These are phyloP conservation scores for Gnomoniopsis sp. DNA, from an alignment of 2,329 filamentous ascomycete genomes.

Conservation along the genomic window DNA sequence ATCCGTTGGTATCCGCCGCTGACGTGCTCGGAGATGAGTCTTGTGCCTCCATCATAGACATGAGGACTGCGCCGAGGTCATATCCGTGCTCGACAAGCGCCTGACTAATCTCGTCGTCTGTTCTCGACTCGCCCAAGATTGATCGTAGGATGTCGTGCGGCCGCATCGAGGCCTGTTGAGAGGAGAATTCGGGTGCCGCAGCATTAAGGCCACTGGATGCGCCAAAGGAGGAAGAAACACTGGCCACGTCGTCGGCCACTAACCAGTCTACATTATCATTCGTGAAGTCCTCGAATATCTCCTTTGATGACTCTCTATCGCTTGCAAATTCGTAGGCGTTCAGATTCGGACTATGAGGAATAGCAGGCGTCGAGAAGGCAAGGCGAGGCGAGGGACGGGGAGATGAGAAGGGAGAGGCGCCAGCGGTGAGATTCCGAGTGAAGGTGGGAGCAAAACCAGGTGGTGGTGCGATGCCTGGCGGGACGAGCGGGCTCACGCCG, in stretches of 20 bases:
- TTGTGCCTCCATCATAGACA: constrained; percentile 78
- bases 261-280: constrained; percentile 97
- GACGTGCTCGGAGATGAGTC: constrained; percentile 29
- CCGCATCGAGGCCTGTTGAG: constrained; percentile 83
- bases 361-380: constrained; percentile 81
- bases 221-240: constrained; percentile 70
- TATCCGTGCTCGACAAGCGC: constrained; percentile 87
- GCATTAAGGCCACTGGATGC: constrained; percentile 71
- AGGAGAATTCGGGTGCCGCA: constrained; percentile 74
- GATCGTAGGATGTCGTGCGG: constrained; percentile 97
- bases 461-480: constrained; percentile 62
- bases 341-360: constrained; percentile 89
- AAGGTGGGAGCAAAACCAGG: constrained; percentile 61
- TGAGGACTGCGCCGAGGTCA: constrained; percentile 88
- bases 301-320: constrained; percentile 74
- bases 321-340: constrained; percentile 93
- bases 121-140: constrained; percentile 82
- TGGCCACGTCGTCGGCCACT: constrained; percentile 82
- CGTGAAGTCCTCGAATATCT: constrained; percentile 87
- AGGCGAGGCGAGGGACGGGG: constrained; percentile 89
- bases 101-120: constrained; percentile 92
- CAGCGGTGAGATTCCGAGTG: constrained; percentile 70
- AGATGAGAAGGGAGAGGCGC: constrained; percentile 87
- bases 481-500: constrained; percentile 77
- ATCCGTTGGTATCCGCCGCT: constrained; percentile 43